Evolutionary conservation across 2,329 filamentous ascomycete species (phyloP).

Genomic region (Cordyceps cateniannulata): DNA sequence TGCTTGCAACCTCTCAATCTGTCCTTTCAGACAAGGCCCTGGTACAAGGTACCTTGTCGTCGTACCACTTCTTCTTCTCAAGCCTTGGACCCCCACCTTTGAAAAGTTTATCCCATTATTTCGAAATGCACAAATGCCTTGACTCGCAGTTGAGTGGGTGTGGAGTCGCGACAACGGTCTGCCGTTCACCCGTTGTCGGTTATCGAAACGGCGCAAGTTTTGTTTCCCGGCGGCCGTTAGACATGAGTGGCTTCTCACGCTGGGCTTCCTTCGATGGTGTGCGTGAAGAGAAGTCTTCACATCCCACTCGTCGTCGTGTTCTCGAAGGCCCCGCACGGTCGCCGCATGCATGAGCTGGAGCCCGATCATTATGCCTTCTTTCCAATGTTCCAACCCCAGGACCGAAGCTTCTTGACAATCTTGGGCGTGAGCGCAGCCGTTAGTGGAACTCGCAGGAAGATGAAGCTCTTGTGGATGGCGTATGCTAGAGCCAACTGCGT

Average conservation of each 20-base stretch:
- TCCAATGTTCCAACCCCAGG: slow-evolving; percentile 93
- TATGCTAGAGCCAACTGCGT: slow-evolving; percentile 92
- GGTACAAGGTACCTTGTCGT: background rate
- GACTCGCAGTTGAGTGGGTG: background rate
- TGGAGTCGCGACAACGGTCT: background rate
- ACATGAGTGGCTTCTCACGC: background rate
- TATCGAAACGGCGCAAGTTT: background rate
- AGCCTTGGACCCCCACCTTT: background rate
- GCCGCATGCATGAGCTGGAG: background rate
- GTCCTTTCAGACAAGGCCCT: background rate
- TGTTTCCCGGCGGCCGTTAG: background rate
- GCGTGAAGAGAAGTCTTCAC: background rate
- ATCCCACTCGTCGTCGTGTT: background rate
- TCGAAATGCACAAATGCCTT: background rate
- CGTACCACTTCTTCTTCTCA: background rate
- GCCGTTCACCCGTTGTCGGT: background rate
- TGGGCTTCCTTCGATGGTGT: background rate
- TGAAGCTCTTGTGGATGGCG: slow-evolving; percentile 95
- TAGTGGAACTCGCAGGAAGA: slow-evolving; percentile 89
- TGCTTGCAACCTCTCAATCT: background rate
- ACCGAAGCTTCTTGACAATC: slow-evolving; percentile 79
- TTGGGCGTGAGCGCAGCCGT: slow-evolving; percentile 88
- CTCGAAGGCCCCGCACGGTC: background rate
- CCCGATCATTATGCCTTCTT: slow-evolving; percentile 43
- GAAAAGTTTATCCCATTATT: background rate